Evolutionary conservation across 768 basidiomycete species (phyloP), one percentile per base, ranked within the genome.

Genomic region (Pisolithus orientalis): DNA sequence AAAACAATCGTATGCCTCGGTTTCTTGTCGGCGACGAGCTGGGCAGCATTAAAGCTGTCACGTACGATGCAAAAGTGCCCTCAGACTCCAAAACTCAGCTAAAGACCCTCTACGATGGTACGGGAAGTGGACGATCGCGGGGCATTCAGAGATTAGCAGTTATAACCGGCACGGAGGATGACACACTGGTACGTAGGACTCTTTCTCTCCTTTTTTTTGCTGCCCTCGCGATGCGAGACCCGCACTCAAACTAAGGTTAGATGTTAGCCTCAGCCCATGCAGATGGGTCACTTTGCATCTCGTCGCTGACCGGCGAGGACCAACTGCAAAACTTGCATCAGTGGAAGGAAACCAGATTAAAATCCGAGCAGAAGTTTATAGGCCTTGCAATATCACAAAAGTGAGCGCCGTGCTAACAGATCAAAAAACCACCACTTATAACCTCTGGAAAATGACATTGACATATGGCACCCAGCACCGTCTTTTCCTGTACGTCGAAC

Each of bases 21-120:
- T 90, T 90, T 68, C 69, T 89, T 47, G 67, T 81, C 43, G 90
- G 87, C 56, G 90, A 92, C 69, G 85, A 89, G 57, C 80, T 87
- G 31, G 90, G 90, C 17, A 80, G 78, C 52, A 77, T 91, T 53
- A 90, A 90, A 69, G 67, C 79, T 7, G 61, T 88, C 51, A 68
- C 59, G 9, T 85, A 78, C 59, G 49, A 64, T 4, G 58, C 69
- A 16, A 61, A 65, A 10, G 43, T 57, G 10, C 55, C 65, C 14
- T 64, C 70, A n/a, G 66, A 62, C 44, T 56, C 61, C 51, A 77
- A 73, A 49, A 61, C 66, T 2, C 54, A 62, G 21, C 45, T 73
- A 6, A 71, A 66, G 31, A 73, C 64, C 17, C 45, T 74, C 5
- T 61, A 67, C 48, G 65, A 69, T 55, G 71, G 71, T 10, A 62